Evolutionary conservation across 441 rosid genomes (phyloP).

Genomic region (Melastoma candidum): DNA sequence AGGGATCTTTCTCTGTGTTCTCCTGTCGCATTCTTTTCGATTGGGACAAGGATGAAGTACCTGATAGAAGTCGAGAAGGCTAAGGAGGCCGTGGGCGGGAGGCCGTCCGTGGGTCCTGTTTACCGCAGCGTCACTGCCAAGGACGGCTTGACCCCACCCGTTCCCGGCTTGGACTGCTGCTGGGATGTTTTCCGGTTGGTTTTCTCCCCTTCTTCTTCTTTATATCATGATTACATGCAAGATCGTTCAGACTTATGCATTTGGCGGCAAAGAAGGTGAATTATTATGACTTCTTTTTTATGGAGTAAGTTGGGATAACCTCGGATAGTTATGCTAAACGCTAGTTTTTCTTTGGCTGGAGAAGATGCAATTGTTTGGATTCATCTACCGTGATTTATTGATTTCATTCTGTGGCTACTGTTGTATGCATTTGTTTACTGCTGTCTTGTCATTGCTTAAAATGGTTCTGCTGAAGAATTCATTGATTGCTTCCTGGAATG

Average conservation of each 20-base stretch:
- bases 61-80: conserved; percentile 58
- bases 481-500: background rate
- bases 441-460: no score
- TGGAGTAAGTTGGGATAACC: no score
- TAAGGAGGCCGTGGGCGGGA: conserved; percentile 44
- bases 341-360: no score
- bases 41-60: conserved; percentile 23
- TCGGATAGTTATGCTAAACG: no score
- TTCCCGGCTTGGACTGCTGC: conserved; percentile 68
- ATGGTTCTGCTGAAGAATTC: background rate
- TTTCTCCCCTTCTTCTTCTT: conserved; percentile 1
- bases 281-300: no score
- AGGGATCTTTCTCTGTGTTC: no score
- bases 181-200: conserved; percentile 86
- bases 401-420: no score
- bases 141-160: conserved; percentile 60
- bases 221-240: conserved; percentile 9
- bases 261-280: no score
- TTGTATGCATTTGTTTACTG: no score
- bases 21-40: no score
- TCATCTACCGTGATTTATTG: no score
- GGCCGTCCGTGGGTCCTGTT: conserved; percentile 70
- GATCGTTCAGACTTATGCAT: background rate
- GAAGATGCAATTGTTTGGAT: no score
- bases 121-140: conserved; percentile 70